Conservation (phyloP, 176 grass and related monocot species). For the Triticum turgidum region DNA sequence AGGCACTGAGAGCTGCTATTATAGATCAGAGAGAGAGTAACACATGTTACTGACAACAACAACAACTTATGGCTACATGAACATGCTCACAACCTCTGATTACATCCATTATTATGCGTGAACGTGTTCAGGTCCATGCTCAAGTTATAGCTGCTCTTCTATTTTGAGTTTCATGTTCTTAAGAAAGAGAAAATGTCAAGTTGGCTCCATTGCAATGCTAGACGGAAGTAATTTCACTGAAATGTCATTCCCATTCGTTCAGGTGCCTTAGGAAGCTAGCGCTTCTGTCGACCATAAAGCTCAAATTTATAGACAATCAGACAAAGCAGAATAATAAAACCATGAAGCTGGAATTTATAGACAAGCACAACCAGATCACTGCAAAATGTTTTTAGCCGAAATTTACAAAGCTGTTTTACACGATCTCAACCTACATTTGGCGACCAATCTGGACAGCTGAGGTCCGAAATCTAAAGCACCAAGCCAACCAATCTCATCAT, state of each 20-base stretch:
- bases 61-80: not conserved
- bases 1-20: not conserved
- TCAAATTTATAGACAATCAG: not conserved
- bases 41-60: not conserved
- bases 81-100: not conserved
- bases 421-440: constrained; percentile 12
- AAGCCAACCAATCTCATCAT: constrained; percentile 1
- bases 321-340: not conserved
- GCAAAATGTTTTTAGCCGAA: constrained; percentile 14
- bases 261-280: not conserved
- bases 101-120: not conserved
- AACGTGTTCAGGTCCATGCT: not conserved
- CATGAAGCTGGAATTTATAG: constrained; percentile 19
- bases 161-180: not conserved
- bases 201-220: not conserved
- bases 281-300: not conserved
- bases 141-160: not conserved
- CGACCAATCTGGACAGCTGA: not conserved
- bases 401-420: constrained; percentile 42
- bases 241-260: not conserved
- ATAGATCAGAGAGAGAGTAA: constrained; percentile 1
- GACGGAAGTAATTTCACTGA: not conserved
- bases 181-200: not conserved
- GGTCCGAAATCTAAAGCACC: constrained; percentile 14
- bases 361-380: not conserved